These are phyloP conservation scores for Epichloe bromicola DNA, from an alignment of 2,329 filamentous ascomycete species.

Conservation along the genomic window DNA sequence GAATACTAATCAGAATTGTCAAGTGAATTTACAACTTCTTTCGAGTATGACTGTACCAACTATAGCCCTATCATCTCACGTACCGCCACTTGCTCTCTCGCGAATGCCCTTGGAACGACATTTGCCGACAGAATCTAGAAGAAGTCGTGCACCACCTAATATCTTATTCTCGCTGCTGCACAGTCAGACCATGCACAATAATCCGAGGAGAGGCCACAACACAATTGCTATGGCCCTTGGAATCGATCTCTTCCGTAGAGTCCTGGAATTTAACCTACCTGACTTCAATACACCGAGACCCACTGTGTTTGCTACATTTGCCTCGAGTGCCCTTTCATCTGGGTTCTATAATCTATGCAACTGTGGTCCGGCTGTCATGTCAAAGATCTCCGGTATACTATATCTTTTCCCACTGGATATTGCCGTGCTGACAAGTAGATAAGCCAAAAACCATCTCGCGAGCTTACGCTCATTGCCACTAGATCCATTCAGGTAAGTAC, in stretches of 20 bases:
- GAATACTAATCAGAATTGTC: not conserved
- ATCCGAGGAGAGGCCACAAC: slow-evolving; percentile 51
- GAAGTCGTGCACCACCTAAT: not conserved
- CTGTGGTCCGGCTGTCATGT: not conserved
- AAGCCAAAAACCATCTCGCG: slow-evolving; percentile 2
- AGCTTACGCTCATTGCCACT: slow-evolving; percentile 42
- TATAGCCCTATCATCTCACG: not conserved
- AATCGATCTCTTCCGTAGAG: slow-evolving; percentile 55
- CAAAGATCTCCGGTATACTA: not conserved
- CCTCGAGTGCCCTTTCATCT: not conserved
- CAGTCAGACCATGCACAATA: slow-evolving; percentile 23
- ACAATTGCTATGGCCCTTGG: slow-evolving; percentile 69
- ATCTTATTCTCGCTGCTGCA: not conserved
- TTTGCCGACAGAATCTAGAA: not conserved
- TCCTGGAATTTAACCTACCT: slow-evolving; percentile 42
- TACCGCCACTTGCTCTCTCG: not conserved
- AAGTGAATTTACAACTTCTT: not conserved
- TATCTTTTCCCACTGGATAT: not conserved
- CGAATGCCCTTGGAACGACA: not conserved
- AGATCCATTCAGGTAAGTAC: slow-evolving; percentile 61
- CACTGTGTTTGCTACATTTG: slow-evolving; percentile 12
- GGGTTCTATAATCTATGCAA: not conserved
- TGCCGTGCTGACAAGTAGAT: not conserved
- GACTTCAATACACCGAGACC: not conserved
- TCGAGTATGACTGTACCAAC: not conserved